Conservation (phyloP, 768 basidiomycete species). For the Tylopilus sp. region DNA sequence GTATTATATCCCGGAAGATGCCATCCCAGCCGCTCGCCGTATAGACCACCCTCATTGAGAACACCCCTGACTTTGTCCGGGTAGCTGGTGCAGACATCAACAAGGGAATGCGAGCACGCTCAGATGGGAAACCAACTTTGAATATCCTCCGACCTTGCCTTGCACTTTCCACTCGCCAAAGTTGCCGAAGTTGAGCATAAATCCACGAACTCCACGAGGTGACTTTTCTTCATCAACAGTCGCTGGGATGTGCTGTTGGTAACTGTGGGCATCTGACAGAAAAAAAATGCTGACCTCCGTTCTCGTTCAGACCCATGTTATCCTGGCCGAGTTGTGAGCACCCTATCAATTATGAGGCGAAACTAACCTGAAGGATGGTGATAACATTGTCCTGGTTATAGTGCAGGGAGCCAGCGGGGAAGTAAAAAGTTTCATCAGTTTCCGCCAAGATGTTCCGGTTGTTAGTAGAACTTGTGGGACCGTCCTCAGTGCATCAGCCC, state of each 20-base stretch:
- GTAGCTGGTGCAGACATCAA: slow-evolving; percentile 44
- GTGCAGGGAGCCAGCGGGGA: slow-evolving; percentile 54
- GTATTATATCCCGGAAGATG: too few relatives aligned
- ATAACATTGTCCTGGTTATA: slow-evolving; percentile 66
- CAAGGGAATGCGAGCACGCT: background rate
- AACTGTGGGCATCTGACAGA: background rate
- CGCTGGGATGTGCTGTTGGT: slow-evolving; percentile 8
- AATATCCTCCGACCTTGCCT: slow-evolving; percentile 73
- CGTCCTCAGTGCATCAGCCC: background rate
- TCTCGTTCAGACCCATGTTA: slow-evolving; percentile 76
- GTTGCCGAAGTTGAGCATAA: slow-evolving; percentile 58
- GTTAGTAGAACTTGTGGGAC: slow-evolving; percentile 51
- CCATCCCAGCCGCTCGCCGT: slow-evolving; percentile 71
- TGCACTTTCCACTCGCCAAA: slow-evolving; percentile 70
- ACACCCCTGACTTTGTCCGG: slow-evolving; percentile 69
- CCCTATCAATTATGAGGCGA: background rate
- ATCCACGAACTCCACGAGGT: slow-evolving; percentile 77
- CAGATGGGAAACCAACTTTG: slow-evolving; percentile 38
- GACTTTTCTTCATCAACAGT: slow-evolving; percentile 60
- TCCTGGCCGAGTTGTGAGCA: slow-evolving; percentile 42
- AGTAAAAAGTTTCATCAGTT: slow-evolving; percentile 61
- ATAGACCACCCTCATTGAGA: slow-evolving; percentile 70
- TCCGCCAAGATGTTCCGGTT: slow-evolving; percentile 58
- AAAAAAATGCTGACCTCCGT: slow-evolving; percentile 41
- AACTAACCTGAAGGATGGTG: slow-evolving; percentile 67